These are phyloP conservation scores for Dovyalis caffra DNA, from an alignment of 345 rosid species.

Conservation along the genomic window DNA sequence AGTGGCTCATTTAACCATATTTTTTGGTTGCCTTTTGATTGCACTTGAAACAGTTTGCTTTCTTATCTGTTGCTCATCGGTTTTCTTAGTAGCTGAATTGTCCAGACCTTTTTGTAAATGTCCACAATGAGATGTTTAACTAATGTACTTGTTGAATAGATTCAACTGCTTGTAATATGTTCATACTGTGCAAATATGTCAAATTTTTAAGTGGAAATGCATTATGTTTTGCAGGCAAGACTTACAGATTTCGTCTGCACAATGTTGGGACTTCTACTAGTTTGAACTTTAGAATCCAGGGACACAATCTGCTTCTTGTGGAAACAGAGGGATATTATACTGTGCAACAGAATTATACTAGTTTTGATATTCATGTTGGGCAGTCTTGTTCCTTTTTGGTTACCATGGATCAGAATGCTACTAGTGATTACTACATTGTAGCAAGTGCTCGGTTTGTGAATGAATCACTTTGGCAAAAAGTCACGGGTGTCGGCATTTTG, in stretches of 20 bases:
- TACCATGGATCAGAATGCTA: conserved; percentile 88
- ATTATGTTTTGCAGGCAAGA: conserved; percentile 62
- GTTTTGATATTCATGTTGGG: conserved; percentile 86
- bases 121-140: neutral
- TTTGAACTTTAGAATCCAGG: conserved; percentile 93
- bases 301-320: conserved; percentile 74
- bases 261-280: conserved; percentile 90
- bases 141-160: neutral
- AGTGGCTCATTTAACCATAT: neutral
- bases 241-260: conserved; percentile 78
- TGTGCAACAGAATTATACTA: conserved; percentile 60
- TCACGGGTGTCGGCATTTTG: conserved; percentile 89
- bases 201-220: conserved; percentile 5
- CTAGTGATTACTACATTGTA: conserved; percentile 78
- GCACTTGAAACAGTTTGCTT: neutral
- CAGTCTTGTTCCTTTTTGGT: conserved; percentile 90
- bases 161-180: neutral
- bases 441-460: conserved; percentile 96
- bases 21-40: neutral
- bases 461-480: conserved; percentile 82
- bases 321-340: conserved; percentile 90
- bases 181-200: neutral
- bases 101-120: neutral
- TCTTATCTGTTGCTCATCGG: neutral
- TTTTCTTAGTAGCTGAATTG: neutral